Evolutionary conservation across 352 stramenopile genomes (phyloP).

Genomic region (Pythium rhizo-oryzae): DNA sequence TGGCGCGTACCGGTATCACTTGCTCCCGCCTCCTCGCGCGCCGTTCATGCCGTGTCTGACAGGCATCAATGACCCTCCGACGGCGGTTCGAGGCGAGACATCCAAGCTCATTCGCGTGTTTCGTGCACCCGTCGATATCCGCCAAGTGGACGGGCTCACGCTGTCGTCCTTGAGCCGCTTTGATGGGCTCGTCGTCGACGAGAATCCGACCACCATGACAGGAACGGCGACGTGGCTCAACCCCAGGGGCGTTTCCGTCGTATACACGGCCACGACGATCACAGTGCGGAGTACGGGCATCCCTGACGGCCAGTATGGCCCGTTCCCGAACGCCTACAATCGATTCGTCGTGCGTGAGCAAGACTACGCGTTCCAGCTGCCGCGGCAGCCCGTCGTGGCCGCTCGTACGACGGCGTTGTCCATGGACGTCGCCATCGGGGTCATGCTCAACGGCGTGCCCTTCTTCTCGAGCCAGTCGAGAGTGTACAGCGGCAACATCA

Average conservation of each 20-base stretch:
- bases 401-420: slow-evolving; percentile 36
- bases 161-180: slow-evolving; percentile 49
- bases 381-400: slow-evolving; percentile 39
- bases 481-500: slow-evolving; percentile 50
- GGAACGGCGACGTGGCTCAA: slow-evolving; percentile 56
- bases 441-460: slow-evolving; percentile 77
- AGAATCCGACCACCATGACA: slow-evolving; percentile 33
- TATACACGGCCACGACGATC: slow-evolving; percentile 53
- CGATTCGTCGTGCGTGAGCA: slow-evolving; percentile 43
- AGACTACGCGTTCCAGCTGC: slow-evolving; percentile 71
- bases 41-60: slow-evolving; percentile 65
- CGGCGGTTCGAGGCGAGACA: not conserved
- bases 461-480: slow-evolving; percentile 53
- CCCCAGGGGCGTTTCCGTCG: slow-evolving; percentile 41
- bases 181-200: slow-evolving; percentile 56
- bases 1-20: slow-evolving; percentile 62
- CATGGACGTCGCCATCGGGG: slow-evolving; percentile 48
- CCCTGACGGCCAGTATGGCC: slow-evolving; percentile 47
- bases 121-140: slow-evolving; percentile 47
- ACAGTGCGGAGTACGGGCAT: slow-evolving; percentile 66
- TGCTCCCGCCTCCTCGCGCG: slow-evolving; percentile 27
- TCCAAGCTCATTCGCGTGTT: slow-evolving; percentile 42
- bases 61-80: slow-evolving; percentile 36
- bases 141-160: slow-evolving; percentile 51
- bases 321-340: slow-evolving; percentile 76